Conservation (phyloP, 805 yeast species). For the Sugiyamaella chiloensis region DNA sequence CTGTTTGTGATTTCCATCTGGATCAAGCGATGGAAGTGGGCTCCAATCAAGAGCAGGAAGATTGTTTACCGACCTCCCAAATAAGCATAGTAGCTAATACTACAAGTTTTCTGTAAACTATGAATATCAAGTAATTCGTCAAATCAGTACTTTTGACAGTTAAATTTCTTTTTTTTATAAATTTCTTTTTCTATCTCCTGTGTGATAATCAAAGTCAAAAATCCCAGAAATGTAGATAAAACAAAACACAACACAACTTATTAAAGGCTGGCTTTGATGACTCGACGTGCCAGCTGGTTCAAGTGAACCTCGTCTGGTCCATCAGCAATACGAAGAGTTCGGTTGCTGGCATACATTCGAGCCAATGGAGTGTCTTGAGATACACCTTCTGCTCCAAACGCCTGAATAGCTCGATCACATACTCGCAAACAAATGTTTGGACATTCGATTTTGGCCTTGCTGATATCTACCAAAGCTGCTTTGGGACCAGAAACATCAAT, state of each 20-base stretch:
- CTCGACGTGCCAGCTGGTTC: constrained; percentile 49
- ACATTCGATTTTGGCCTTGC: constrained; percentile 61
- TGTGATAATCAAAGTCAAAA: too few species aligned
- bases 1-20: constrained; percentile 80
- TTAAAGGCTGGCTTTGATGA: constrained; percentile 12
- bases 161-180: not conserved
- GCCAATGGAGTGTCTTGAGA: constrained; percentile 61
- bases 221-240: too few species aligned
- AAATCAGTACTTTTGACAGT: not conserved
- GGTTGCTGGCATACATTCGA: constrained; percentile 46
- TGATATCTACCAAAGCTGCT: constrained; percentile 52
- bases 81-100: constrained; percentile 36
- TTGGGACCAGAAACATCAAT: constrained; percentile 55
- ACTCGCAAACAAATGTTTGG: constrained; percentile 53
- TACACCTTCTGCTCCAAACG: constrained; percentile 64
- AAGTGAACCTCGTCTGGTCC: constrained; percentile 70
- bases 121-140: too few species aligned
- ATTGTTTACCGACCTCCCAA: constrained; percentile 89
- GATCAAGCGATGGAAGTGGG: constrained; percentile 98
- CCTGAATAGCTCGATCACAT: constrained; percentile 61
- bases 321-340: constrained; percentile 62
- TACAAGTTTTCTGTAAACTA: not conserved
- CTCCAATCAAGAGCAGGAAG: constrained; percentile 92
- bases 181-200: too few species aligned
- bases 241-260: too few species aligned